Evolutionary conservation across 192 early-diverging fungal species (phyloP).

Genomic region (Pilaira anomala): DNA sequence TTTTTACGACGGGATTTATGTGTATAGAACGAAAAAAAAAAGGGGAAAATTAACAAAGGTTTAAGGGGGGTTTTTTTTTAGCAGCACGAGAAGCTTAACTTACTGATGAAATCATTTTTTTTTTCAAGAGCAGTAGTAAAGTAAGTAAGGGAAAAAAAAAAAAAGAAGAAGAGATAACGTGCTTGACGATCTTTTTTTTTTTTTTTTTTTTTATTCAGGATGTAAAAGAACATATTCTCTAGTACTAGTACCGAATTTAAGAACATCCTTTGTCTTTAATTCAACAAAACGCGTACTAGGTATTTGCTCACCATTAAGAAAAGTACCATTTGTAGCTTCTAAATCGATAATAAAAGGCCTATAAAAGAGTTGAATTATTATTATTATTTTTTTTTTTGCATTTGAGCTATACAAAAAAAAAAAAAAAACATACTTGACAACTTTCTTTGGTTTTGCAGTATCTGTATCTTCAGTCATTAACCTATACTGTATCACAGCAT

Average conservation of each 20-base stretch:
- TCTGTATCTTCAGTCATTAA: slow-evolving; percentile 53
- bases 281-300: slow-evolving; percentile 81
- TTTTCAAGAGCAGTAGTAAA: no score
- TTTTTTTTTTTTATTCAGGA: slow-evolving; percentile 9
- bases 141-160: no score
- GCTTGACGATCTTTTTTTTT: no score
- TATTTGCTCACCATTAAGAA: slow-evolving; percentile 76
- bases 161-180: neutral
- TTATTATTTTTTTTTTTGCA: no score
- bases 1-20: no score
- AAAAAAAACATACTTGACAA: slow-evolving; percentile 53
- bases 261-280: slow-evolving; percentile 73
- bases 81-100: no score
- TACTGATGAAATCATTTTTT: no score
- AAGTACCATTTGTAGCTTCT: slow-evolving; percentile 88
- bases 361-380: slow-evolving; percentile 15
- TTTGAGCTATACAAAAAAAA: no score
- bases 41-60: no score
- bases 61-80: no score
- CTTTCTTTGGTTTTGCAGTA: slow-evolving; percentile 39
- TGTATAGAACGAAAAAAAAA: no score
- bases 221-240: slow-evolving; percentile 90
- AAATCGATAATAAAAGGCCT: slow-evolving; percentile 94
- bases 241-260: slow-evolving; percentile 89
- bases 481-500: slow-evolving; percentile 89